phyloP scores from a whole-genome alignment of 2,329 filamentous ascomycete species.

The Diaporthe sp. region DNA sequence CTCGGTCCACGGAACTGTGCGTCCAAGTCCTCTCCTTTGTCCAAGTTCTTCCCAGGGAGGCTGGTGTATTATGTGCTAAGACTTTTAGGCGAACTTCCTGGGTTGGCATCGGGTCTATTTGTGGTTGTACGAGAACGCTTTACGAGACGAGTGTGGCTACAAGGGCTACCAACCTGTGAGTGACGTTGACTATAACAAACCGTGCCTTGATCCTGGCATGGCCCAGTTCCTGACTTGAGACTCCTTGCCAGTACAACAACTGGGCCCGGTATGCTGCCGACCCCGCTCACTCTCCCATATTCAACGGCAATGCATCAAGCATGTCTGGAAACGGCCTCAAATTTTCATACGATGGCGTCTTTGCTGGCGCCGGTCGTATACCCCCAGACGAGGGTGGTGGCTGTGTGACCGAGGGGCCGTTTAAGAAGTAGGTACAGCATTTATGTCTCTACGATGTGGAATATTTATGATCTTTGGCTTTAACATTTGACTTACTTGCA shows the following conservation, averaged over 20 bases:
- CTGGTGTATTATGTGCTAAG: neutral
- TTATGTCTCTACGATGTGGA: neutral
- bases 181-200: neutral
- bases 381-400: conserved; percentile 33
- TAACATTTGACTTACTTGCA: neutral
- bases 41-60: too few species aligned
- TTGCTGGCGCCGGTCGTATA: neutral
- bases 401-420: conserved; percentile 31
- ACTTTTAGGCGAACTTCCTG: conserved; percentile 32
- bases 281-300: conserved; percentile 19
- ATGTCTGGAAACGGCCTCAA: conserved; percentile 24
- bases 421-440: conserved; percentile 15
- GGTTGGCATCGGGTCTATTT: conserved; percentile 30
- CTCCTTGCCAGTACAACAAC: conserved; percentile 14
- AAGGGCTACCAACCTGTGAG: conserved; percentile 34
- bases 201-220: neutral
- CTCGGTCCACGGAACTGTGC: conserved; percentile 15
- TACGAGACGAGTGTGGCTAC: conserved; percentile 37
- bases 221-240: neutral
- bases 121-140: conserved; percentile 26
- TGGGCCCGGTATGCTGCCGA: conserved; percentile 29
- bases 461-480: neutral
- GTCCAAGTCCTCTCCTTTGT: neutral
- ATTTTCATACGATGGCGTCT: neutral
- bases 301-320: conserved; percentile 34